Evolutionary conservation across 305 asterid species (phyloP), one percentile per base, ranked within the genome.

Genomic region (Solanum hybrid): DNA sequence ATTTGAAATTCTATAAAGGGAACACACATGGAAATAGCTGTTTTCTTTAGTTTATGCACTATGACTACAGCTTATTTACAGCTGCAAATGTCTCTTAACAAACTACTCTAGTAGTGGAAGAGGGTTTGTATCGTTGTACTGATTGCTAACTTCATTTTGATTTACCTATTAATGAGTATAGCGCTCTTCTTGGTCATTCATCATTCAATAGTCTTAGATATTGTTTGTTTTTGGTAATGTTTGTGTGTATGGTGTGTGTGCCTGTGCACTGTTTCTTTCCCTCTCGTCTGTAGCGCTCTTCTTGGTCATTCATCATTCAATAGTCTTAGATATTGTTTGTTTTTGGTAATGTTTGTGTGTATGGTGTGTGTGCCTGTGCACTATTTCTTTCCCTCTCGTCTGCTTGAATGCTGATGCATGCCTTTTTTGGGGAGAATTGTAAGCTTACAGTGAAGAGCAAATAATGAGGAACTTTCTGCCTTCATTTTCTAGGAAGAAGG

Each of bases 401-500:
- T 85, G 73, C n/a, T 51, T 85, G 12, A 31, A 20, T 85, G 87
- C 75, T 29, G 12, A 29, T 39, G 87, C 88, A 31, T 32, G 29
- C 45, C 39, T 51, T 84, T 84, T 39, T 37, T 7, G 68, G 34
- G 36, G 36, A 0, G 3, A 81, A 81, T 39, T 24, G 68, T 81
- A 29, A 51, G 88, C 88, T 11, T 29, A 51, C 41, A 11, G 41
- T 31, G 77, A 8, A 13, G 76, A 51, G 91, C 29, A 81, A 84
- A 86, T 57, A 86, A 57, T 79, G 86, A 36, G 78, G 88, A 85
- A 31, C 77, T 85, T 83, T 75, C 38, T 85, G 26, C 26, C 89
- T 82, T 82, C 70, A 86, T 85, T 84, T 57, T 22, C 41, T 94
- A 97, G 99, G 99, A 97, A 92, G 99, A 97, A 92, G 98, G 99